These are phyloP conservation scores for Westerdykella ornata DNA, from an alignment of 2,329 filamentous ascomycete species.

Conservation along the genomic window DNA sequence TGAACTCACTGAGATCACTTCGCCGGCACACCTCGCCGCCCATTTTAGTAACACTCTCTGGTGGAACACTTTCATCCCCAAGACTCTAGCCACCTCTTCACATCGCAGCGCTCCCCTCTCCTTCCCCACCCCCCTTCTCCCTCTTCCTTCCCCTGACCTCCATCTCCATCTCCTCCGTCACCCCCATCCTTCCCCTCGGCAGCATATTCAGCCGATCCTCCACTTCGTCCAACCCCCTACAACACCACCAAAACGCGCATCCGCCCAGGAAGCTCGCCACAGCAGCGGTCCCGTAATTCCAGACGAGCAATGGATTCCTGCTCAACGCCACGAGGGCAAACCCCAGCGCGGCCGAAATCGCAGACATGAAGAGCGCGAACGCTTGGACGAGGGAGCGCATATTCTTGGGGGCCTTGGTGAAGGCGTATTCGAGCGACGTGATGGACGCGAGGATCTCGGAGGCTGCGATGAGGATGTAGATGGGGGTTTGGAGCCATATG, in stretches of 20 bases:
- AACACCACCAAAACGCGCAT: conserved; percentile 27
- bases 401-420: conserved; percentile 62
- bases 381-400: conserved; percentile 47
- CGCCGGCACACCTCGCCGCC: no score
- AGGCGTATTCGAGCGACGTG: conserved; percentile 65
- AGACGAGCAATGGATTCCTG: conserved; percentile 23
- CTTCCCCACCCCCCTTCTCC: neutral
- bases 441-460: conserved; percentile 60
- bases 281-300: conserved; percentile 34
- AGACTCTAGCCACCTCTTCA: no score
- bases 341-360: conserved; percentile 28
- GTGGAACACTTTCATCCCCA: no score
- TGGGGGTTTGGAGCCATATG: conserved; percentile 49
- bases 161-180: no score
- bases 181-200: conserved; percentile 12
- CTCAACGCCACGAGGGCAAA: conserved; percentile 27
- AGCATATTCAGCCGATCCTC: conserved; percentile 37
- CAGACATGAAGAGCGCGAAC: conserved; percentile 33
- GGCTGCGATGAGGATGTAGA: conserved; percentile 50
- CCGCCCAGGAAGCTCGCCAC: conserved; percentile 33
- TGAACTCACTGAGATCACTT: no score
- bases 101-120: no score
- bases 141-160: conserved; percentile 1
- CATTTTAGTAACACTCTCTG: no score
- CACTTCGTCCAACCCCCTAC: conserved; percentile 28